Conservation (phyloP, 202 grass and related monocot species). For the Carex sylvatica region DNA sequence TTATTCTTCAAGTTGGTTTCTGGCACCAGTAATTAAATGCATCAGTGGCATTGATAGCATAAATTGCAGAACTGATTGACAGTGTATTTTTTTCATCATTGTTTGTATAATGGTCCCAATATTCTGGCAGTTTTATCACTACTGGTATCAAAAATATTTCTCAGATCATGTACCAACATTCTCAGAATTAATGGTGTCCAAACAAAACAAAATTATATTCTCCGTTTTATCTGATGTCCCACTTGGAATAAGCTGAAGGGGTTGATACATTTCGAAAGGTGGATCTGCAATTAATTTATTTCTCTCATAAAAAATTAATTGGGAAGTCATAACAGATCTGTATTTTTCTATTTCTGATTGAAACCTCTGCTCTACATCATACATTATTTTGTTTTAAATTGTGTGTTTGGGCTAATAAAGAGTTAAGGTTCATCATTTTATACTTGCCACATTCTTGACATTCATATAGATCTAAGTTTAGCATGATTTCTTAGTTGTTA, state of each 20-base stretch:
- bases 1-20: not conserved
- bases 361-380: not conserved
- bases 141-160: not conserved
- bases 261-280: not conserved
- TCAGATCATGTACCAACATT: not conserved
- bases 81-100: not conserved
- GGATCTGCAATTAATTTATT: not conserved
- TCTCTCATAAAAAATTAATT: not conserved
- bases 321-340: not conserved
- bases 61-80: not conserved
- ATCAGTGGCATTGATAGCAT: not conserved
- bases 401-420: not conserved
- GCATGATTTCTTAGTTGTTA: not conserved
- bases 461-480: not conserved
- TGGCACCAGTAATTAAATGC: not conserved
- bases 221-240: not conserved
- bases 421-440: not conserved
- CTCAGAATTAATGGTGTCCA: not conserved
- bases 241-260: not conserved
- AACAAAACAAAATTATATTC: not conserved
- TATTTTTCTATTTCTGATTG: not conserved
- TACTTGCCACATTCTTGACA: not conserved
- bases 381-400: not conserved
- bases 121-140: not conserved
- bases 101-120: not conserved